Evolutionary conservation across 306 rosid species (phyloP), one percentile per base, ranked within the genome.

Genomic region (Acacia confusa): DNA sequence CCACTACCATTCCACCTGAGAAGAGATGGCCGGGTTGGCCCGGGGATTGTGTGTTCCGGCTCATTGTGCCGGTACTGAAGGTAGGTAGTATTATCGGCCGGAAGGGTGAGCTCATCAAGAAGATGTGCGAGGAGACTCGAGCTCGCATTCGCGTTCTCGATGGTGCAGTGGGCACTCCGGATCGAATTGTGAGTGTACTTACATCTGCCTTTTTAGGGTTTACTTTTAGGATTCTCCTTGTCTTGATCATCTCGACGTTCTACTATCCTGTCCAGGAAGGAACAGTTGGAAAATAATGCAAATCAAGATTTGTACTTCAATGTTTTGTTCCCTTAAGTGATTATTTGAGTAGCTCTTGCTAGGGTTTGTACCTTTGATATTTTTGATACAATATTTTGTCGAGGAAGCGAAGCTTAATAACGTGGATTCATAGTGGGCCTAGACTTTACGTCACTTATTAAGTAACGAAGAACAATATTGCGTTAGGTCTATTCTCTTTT

Each of bases 21-120:
- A 92, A 88, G 38, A 84, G 84, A 64, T 94, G 99, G 99, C 98
- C 98, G 0, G 99, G 99, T 2, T 96, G 99, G 98, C 98, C 97
- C 0, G 99, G 99, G 5, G 85, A 92, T 84, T 94, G 92, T 82
- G 98, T 94, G 28, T 96, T 92, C 83, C 89, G 99, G 61, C 82
- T 94, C 5, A 88, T 96, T 69, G 98, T 92, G 63, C 99, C 97
- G 48, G 97, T 96, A 5, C 79, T 86, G 24, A 96, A 96, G 78
- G 99, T 96, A 0, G 99, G 99, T 19, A 86, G 93, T 91, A 96
- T 96, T 41, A 96, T 96, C 34, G 99, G 98, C 0, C 94, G 99
- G 9, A 96, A 90, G 81, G 99, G 99, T 0, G 99, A 96, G 80
- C 94, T 96, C 72, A 91, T 94, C 48, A 96, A 92, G 88, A 96